Evolutionary conservation across 345 rosid genomes (phyloP).

Genomic region (Eucalyptus pauciflora): DNA sequence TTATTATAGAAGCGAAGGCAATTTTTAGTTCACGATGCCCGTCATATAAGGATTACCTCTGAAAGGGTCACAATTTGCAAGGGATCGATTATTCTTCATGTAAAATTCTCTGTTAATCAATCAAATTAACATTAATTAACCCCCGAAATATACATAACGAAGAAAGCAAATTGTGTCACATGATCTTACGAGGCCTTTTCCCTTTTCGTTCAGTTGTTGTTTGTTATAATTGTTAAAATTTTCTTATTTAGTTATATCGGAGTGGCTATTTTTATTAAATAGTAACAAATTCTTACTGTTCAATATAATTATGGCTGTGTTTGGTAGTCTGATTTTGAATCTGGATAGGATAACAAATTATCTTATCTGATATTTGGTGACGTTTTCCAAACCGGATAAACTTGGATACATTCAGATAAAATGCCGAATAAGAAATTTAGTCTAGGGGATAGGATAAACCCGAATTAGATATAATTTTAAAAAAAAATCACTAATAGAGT

Average conservation of each 20-base stretch:
- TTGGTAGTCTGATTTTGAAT: background rate
- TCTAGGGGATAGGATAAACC: background rate
- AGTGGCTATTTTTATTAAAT: background rate
- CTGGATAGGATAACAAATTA: too few species aligned
- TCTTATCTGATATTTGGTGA: background rate
- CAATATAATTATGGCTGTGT: too few species aligned
- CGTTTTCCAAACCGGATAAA: fast-evolving
- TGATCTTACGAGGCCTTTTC: background rate
- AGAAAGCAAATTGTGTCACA: background rate
- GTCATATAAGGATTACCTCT: background rate
- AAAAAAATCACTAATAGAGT: background rate
- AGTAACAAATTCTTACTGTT: background rate
- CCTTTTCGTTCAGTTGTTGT: background rate
- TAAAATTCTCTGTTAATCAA: background rate
- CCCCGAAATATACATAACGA: background rate
- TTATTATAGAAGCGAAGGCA: background rate
- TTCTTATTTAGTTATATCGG: background rate
- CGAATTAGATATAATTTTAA: fast-evolving
- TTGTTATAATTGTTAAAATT: background rate
- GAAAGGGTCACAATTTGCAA: background rate
- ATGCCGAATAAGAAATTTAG: fast-evolving
- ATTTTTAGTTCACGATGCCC: background rate
- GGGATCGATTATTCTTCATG: background rate
- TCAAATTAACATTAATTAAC: background rate
- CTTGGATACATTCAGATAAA: fast-evolving